Conservation (phyloP, 2,329 filamentous ascomycete species). For the Colletotrichum plurivorum region DNA sequence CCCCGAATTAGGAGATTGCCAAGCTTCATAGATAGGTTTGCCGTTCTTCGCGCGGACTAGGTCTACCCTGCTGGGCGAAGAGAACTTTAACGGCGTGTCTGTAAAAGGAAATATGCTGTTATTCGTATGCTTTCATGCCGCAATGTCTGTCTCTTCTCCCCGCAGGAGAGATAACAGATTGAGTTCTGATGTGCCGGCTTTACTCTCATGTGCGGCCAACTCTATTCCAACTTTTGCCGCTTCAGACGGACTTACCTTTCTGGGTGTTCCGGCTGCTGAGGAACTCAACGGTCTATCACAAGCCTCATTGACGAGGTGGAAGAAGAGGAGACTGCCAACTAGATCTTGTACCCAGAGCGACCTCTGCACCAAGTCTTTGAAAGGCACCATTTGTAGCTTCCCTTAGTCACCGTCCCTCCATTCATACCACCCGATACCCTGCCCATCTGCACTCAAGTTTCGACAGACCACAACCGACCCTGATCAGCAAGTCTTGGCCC, state of each 20-base stretch:
- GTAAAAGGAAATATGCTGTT: too few relatives aligned
- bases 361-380: background rate
- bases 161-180: too few relatives aligned
- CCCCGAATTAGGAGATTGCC: background rate
- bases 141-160: too few relatives aligned
- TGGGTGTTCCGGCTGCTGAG: constrained; percentile 11
- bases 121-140: too few relatives aligned
- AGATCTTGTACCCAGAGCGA: constrained; percentile 6
- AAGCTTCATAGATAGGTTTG: background rate
- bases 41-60: background rate
- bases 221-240: too few relatives aligned
- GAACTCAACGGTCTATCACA: background rate
- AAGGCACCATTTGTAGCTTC: background rate
- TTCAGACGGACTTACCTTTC: background rate
- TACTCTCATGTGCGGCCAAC: too few relatives aligned
- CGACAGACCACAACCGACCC: background rate
- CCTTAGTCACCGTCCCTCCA: background rate
- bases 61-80: too few relatives aligned
- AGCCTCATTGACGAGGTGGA: too few relatives aligned
- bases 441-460: background rate
- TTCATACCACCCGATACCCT: background rate
- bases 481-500: constrained; percentile 4
- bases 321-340: too few relatives aligned
- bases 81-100: too few relatives aligned
- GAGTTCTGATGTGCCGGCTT: too few relatives aligned